Evolutionary conservation across 495 filamentous ascomycete species (phyloP).

Genomic region (Aspergillus cristatus): DNA sequence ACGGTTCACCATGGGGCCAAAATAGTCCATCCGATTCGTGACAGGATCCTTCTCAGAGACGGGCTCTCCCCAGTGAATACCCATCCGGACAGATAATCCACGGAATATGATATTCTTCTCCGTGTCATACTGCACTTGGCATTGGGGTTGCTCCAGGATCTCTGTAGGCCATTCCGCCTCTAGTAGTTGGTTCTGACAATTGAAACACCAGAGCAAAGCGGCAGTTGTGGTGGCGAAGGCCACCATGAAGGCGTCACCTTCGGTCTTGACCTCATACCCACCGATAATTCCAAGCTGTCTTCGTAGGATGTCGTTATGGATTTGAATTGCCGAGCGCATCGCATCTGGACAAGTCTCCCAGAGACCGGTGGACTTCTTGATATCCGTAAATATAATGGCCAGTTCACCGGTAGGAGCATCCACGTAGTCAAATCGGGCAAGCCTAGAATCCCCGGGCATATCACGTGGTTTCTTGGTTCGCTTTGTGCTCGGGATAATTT

Average conservation of each 20-base stretch:
- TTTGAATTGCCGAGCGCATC: conserved; percentile 91
- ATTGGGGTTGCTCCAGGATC: conserved; percentile 76
- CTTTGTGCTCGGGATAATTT: conserved; percentile 50
- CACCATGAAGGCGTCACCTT: conserved; percentile 99
- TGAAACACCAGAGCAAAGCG: conserved; percentile 90
- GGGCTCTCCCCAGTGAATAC: conserved; percentile 87
- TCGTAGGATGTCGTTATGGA: conserved; percentile 93
- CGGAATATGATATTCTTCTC: conserved; percentile 87
- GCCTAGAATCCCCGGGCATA: conserved; percentile 64
- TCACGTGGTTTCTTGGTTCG: conserved; percentile 58
- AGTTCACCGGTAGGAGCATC: conserved; percentile 83
- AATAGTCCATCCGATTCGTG: conserved; percentile 98
- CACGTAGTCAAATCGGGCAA: conserved; percentile 81
- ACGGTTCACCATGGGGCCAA: conserved; percentile 98
- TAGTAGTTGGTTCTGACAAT: conserved; percentile 78
- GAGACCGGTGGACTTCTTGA: conserved; percentile 95
- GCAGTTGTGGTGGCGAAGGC: conserved; percentile 93
- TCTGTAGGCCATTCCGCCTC: conserved; percentile 89
- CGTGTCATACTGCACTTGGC: conserved; percentile 69
- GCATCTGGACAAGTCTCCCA: conserved; percentile 93
- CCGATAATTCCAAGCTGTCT: conserved; percentile 88
- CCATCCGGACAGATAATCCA: conserved; percentile 93
- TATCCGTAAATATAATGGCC: conserved; percentile 95
- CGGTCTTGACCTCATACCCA: conserved; percentile 98
- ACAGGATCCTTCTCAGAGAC: conserved; percentile 94